Evolutionary conservation across 805 yeast genomes (phyloP).

Genomic region (Candida oleophila): DNA sequence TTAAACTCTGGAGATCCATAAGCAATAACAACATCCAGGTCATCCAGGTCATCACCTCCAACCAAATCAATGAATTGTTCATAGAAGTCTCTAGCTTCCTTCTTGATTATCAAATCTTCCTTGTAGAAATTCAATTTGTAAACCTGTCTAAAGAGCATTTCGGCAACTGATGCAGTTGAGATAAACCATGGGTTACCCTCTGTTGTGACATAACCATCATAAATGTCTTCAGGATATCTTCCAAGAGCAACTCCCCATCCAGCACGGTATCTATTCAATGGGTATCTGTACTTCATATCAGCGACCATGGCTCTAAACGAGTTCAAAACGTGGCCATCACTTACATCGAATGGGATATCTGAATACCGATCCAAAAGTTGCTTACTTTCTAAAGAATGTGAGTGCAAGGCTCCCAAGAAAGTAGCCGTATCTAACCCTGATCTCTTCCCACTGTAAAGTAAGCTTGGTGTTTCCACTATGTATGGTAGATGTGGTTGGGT

Average conservation of each 20-base stretch:
- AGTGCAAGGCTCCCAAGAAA: slow-evolving; percentile 51
- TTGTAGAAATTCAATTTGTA: slow-evolving; percentile 38
- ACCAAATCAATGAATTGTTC: slow-evolving; percentile 24
- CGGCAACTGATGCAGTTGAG: slow-evolving; percentile 68
- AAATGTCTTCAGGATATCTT: slow-evolving; percentile 89
- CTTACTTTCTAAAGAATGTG: slow-evolving; percentile 40
- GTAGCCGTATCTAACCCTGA: slow-evolving; percentile 80
- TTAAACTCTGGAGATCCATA: slow-evolving; percentile 45
- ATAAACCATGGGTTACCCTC: slow-evolving; percentile 96
- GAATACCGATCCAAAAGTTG: slow-evolving; percentile 21
- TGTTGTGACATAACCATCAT: slow-evolving; percentile 68
- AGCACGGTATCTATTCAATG: slow-evolving; percentile 60
- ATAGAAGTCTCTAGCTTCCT: slow-evolving; percentile 28
- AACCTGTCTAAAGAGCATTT: slow-evolving; percentile 56
- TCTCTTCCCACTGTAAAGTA: slow-evolving; percentile 42
- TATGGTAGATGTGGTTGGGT: slow-evolving; percentile 44
- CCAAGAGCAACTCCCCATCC: slow-evolving; percentile 66
- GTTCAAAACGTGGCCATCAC: slow-evolving; percentile 56
- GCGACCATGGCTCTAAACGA: slow-evolving; percentile 61
- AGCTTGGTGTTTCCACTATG: slow-evolving; percentile 67
- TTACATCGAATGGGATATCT: slow-evolving; percentile 61
- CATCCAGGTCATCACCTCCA: slow-evolving; percentile 20
- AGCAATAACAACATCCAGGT: slow-evolving; percentile 20
- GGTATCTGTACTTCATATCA: slow-evolving; percentile 74
- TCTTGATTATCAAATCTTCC: slow-evolving; percentile 44